phyloP scores from a whole-genome alignment of 1,284 basidiomycete genomes.

The Fomitopsis schrenkii region DNA sequence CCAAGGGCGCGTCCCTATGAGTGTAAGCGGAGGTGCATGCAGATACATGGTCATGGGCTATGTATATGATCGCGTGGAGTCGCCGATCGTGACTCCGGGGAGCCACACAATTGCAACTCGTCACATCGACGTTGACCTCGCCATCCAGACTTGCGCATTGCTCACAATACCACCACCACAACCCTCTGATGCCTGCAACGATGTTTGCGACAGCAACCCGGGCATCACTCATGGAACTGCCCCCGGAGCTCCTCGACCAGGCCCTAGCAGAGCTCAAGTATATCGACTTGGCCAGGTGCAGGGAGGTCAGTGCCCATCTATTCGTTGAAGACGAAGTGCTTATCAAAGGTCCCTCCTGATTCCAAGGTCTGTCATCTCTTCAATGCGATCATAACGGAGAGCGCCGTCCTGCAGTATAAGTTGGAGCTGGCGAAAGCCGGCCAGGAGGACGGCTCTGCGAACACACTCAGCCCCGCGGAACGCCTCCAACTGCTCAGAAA shows the following conservation, averaged over 20 bases:
- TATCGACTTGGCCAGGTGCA: constrained; percentile 34
- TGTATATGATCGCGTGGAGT: too few relatives aligned
- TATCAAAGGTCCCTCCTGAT: constrained; percentile 7
- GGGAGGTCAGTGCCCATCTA: constrained; percentile 27
- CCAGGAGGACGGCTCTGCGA: constrained; percentile 40
- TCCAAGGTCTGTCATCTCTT: constrained; percentile 45
- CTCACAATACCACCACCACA: too few relatives aligned
- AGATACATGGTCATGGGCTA: too few relatives aligned
- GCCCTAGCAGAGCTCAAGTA: constrained; percentile 27
- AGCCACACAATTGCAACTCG: too few relatives aligned
- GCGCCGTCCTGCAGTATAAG: constrained; percentile 41
- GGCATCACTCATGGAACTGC: constrained; percentile 11
- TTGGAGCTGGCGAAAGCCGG: constrained; percentile 50
- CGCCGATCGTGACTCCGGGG: too few relatives aligned
- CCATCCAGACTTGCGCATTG: too few relatives aligned
- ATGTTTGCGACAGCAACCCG: not conserved
- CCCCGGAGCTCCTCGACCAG: constrained; percentile 25
- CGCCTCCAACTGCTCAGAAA: constrained; percentile 39
- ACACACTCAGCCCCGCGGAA: constrained; percentile 26
- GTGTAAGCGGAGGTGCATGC: too few relatives aligned
- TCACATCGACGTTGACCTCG: too few relatives aligned
- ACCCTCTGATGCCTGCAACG: not conserved
- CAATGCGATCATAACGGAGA: constrained; percentile 32
- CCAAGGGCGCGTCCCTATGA: too few relatives aligned
- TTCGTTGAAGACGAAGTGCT: not conserved